Conservation (phyloP, 2,329 filamentous ascomycete species). For the Sclerotinia borealis region DNA sequence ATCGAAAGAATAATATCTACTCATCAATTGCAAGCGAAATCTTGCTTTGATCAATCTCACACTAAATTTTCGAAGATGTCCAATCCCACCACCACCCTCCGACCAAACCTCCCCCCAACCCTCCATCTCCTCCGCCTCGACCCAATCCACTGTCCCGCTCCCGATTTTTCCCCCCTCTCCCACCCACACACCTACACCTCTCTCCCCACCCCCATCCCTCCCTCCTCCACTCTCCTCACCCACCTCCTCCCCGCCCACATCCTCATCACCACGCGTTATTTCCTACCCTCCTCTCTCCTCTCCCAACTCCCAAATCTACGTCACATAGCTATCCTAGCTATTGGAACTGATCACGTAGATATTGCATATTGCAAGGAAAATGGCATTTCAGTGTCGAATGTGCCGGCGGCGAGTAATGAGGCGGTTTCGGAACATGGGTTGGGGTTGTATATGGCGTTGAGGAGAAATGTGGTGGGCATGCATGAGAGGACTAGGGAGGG, state of each 20-base stretch:
- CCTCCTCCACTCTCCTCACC: conserved; percentile 29
- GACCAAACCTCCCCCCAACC: not conserved
- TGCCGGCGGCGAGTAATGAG: conserved; percentile 34
- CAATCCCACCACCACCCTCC: not conserved
- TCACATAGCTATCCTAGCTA: conserved; percentile 34
- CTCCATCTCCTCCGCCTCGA: not conserved
- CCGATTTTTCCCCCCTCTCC: conserved; percentile 10
- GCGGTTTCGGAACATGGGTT: conserved; percentile 33
- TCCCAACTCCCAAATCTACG: conserved; percentile 30
- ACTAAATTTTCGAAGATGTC: not conserved
- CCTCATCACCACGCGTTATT: conserved; percentile 31
- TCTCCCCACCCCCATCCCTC: conserved; percentile 14
- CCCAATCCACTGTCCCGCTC: not conserved
- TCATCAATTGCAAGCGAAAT: not conserved
- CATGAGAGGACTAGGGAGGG: conserved; percentile 29
- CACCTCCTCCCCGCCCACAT: conserved; percentile 31
- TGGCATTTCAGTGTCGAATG: conserved; percentile 35
- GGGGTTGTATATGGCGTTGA: conserved; percentile 31
- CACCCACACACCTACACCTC: conserved; percentile 21
- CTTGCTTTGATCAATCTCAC: not conserved
- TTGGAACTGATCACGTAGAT: conserved; percentile 36
- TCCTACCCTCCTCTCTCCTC: conserved; percentile 30
- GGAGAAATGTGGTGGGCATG: conserved; percentile 34
- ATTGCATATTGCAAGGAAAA: conserved; percentile 31
- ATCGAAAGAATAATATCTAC: too few species aligned